Evolutionary conservation across 202 grass and related monocot species (phyloP).

Genomic region (Panicum hallii): DNA sequence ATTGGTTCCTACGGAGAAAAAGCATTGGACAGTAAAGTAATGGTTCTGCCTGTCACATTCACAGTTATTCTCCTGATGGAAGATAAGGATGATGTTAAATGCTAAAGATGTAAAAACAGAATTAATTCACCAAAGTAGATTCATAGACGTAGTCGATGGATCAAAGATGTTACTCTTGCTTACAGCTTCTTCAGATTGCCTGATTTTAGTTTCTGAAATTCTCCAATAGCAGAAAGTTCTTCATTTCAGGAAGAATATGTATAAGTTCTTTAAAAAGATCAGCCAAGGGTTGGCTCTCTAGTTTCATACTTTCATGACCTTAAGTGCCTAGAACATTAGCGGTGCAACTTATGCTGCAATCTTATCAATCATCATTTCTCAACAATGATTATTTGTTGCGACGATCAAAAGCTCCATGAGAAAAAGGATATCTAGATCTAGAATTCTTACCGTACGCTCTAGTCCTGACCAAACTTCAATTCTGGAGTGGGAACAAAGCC

Average conservation of each 20-base stretch:
- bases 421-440: neutral
- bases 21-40: conserved; percentile 17
- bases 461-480: conserved; percentile 2
- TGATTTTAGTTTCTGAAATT: neutral
- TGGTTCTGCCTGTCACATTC: conserved; percentile 30
- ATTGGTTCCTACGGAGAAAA: conserved; percentile 13
- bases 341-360: neutral
- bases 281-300: neutral
- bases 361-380: conserved; percentile 34
- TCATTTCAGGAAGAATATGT: neutral
- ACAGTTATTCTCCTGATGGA: neutral
- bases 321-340: neutral
- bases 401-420: neutral
- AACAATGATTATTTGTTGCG: conserved; percentile 11
- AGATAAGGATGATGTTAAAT: conserved; percentile 7
- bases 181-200: neutral
- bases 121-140: neutral
- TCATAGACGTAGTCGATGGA: neutral
- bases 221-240: neutral
- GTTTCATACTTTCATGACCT: neutral
- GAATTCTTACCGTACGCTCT: neutral
- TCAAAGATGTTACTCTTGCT: neutral
- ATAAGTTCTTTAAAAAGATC: neutral
- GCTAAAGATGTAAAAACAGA: neutral
- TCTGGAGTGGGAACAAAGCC: conserved; percentile 2